Conservation (phyloP, 805 yeast genomes). For the Wickerhamomyces tratensis region DNA sequence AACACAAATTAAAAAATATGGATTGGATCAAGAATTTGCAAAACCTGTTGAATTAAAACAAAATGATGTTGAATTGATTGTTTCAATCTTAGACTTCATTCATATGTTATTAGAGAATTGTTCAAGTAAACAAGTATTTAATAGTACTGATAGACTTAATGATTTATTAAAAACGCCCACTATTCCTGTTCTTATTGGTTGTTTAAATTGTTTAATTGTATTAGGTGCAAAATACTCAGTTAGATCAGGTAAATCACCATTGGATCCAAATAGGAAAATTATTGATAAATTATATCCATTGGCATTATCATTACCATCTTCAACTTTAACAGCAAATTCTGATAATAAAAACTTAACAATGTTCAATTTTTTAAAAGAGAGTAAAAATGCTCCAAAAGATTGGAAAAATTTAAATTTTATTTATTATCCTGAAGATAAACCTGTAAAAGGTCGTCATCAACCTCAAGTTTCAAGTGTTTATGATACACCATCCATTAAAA, state of each 20-base stretch:
- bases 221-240: constrained; percentile 53
- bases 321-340: constrained; percentile 23
- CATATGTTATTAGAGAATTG: constrained; percentile 58
- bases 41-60: constrained; percentile 33
- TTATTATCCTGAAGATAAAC: constrained; percentile 26
- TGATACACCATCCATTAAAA: constrained; percentile 9
- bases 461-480: background rate
- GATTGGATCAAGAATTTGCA: constrained; percentile 34
- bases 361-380: constrained; percentile 34
- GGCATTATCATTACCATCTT: constrained; percentile 45
- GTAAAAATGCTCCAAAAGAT: constrained; percentile 37
- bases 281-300: constrained; percentile 27
- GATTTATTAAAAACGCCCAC: constrained; percentile 50
- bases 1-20: constrained; percentile 40
- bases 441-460: background rate
- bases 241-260: constrained; percentile 17
- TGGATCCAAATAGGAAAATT: constrained; percentile 15
- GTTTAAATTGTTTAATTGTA: constrained; percentile 49
- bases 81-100: constrained; percentile 52
- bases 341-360: constrained; percentile 31
- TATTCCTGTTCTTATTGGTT: constrained; percentile 45
- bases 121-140: constrained; percentile 54
- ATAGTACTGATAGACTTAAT: constrained; percentile 54
- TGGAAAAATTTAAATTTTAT: constrained; percentile 49
- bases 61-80: constrained; percentile 37